These are phyloP conservation scores for Sarcodon sp. DNA, from an alignment of 768 basidiomycete species.

Conservation along the genomic window DNA sequence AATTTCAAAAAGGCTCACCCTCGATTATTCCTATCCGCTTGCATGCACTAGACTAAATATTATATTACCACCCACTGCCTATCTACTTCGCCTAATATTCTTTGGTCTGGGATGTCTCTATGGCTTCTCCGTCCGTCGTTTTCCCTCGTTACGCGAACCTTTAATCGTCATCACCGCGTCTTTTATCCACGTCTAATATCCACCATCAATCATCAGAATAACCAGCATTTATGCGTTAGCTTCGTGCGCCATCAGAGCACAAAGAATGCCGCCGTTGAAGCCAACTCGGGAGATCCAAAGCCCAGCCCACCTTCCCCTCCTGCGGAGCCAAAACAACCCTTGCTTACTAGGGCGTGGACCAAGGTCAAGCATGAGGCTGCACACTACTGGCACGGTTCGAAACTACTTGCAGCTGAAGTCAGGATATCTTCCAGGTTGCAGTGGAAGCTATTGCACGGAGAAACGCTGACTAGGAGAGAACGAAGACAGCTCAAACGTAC, in stretches of 20 bases:
- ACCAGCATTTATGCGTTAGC: background rate
- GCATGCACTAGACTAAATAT: background rate
- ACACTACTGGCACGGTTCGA: conserved; percentile 96
- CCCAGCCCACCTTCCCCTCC: conserved; percentile 31
- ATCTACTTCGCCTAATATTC: background rate
- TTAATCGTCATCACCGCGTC: conserved; percentile 7
- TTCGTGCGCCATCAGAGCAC: conserved; percentile 22
- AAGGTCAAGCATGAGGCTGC: conserved; percentile 90
- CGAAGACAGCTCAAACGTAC: conserved; percentile 91
- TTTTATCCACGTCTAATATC: conserved; percentile 2
- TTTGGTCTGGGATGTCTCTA: conserved; percentile 46
- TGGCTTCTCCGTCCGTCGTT: conserved; percentile 54
- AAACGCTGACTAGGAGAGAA: conserved; percentile 84
- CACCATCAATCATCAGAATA: conserved; percentile 3
- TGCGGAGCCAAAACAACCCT: conserved; percentile 21
- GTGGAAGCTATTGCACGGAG: conserved; percentile 88
- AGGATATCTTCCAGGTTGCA: conserved; percentile 80
- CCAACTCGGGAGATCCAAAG: conserved; percentile 28
- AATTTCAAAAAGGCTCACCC: too few species aligned
- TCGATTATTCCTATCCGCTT: conserved; percentile 1
- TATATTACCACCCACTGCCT: background rate
- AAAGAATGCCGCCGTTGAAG: conserved; percentile 15
- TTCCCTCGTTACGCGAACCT: conserved; percentile 27
- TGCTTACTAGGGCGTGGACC: conserved; percentile 68
- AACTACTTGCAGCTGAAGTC: conserved; percentile 89